A percentile compares a stretch with the other conserved stretches of the same genome.
Conservation (phyloP, 2,329 filamentous ascomycete genomes). For the Cladobotryum protrusum region DNA sequence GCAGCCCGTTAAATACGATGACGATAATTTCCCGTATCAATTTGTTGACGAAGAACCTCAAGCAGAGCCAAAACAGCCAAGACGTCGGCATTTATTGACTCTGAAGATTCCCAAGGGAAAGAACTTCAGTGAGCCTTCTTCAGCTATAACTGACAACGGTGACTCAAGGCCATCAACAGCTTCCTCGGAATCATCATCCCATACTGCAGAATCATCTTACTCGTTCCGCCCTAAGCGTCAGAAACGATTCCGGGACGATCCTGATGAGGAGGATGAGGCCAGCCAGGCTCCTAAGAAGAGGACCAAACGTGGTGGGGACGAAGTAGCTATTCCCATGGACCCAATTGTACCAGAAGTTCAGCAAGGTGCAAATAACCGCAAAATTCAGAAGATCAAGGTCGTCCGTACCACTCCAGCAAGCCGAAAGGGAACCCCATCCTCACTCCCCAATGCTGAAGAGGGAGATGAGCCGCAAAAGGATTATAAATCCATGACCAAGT, state of each 20-base stretch:
- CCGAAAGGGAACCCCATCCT: constrained; percentile 27
- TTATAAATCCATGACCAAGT: constrained; percentile 57
- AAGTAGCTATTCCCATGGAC: constrained; percentile 7
- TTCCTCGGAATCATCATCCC: constrained; percentile 45
- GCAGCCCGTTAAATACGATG: constrained; percentile 22
- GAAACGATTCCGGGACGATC: constrained; percentile 47
- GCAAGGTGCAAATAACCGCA: constrained; percentile 21
- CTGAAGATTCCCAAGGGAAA: constrained; percentile 37
- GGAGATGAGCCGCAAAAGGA: constrained; percentile 43
- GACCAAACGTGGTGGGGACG: constrained; percentile 22
- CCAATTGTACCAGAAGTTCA: constrained; percentile 15
- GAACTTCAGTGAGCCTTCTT: constrained; percentile 33
- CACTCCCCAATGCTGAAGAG: constrained; percentile 20
- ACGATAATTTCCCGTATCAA: constrained; percentile 21
- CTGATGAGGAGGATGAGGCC: constrained; percentile 34
- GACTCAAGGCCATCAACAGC: constrained; percentile 48
- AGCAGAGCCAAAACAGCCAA: constrained; percentile 22
- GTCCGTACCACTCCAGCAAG: constrained; percentile 23
- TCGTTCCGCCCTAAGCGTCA: constrained; percentile 51
- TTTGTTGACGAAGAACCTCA: constrained; percentile 19
- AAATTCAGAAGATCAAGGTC: constrained; percentile 34
- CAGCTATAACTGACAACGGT: constrained; percentile 34
- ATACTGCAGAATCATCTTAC: constrained; percentile 45
- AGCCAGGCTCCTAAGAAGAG: constrained; percentile 34
- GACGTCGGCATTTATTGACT: constrained; percentile 28